Evolutionary conservation across 208 protist species (phyloP).

Genomic region (Jaenimonas drosophilae): DNA sequence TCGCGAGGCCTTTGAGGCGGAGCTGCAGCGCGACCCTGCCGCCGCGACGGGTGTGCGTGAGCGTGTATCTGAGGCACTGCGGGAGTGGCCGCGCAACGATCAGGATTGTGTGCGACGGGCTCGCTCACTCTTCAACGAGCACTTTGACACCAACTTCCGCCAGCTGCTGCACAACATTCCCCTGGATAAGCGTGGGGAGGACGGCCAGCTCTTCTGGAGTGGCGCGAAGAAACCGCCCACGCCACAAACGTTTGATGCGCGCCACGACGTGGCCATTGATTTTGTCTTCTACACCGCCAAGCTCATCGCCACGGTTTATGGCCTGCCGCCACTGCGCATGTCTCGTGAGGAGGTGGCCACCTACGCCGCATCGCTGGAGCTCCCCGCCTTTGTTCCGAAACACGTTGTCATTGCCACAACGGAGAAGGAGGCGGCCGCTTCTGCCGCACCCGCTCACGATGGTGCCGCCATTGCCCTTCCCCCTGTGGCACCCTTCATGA

Average conservation of each 20-base stretch:
- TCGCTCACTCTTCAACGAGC: constrained; percentile 91
- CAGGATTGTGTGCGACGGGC: constrained; percentile 94
- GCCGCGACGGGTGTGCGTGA: constrained; percentile 50
- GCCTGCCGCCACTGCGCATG: constrained; percentile 21
- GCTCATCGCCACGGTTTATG: constrained; percentile 63
- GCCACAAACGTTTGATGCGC: constrained; percentile 57
- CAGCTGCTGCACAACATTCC: constrained; percentile 98
- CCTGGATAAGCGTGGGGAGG: constrained; percentile 89
- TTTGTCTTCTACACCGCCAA: constrained; percentile 81
- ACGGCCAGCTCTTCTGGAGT: constrained; percentile 89
- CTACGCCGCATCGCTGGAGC: constrained; percentile 25
- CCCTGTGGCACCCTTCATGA: constrained; percentile 19
- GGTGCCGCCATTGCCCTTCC: constrained; percentile 48
- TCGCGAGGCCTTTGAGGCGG: constrained; percentile 39
- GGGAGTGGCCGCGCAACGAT: constrained; percentile 66
- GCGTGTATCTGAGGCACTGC: constrained; percentile 61
- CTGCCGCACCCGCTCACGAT: constrained; percentile 7
- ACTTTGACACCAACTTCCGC: constrained; percentile 93
- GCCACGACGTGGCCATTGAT: constrained; percentile 30
- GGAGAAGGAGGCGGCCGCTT: constrained; percentile 53
- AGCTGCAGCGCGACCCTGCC: constrained; percentile 65
- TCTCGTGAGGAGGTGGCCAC: constrained; percentile 27
- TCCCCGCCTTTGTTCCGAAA: constrained; percentile 55
- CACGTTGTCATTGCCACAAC: constrained; percentile 63
- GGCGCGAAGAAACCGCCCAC: constrained; percentile 85